Percentiles rank a stretch among this genome's conserved stretches.
Conservation (phyloP, 164 flowering plant genomes). For the Berberis vulgaris region DNA sequence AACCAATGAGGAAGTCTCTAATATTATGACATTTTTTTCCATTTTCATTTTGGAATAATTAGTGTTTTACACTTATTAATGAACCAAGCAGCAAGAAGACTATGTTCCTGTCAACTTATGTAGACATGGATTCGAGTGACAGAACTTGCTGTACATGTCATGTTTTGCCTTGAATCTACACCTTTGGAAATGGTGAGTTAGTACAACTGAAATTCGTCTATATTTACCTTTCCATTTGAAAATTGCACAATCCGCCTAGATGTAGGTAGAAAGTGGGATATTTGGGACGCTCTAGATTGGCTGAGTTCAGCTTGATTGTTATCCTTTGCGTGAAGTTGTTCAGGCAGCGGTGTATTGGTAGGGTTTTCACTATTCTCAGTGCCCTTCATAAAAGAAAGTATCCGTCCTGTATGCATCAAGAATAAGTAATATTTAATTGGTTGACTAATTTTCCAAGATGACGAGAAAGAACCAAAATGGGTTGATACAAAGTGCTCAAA, state of each 20-base stretch:
- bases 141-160: no score
- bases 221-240: slow-evolving; percentile 72
- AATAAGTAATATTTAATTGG: background rate
- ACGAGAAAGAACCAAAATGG: background rate
- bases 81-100: no score
- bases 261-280: slow-evolving; percentile 71
- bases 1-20: no score
- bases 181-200: no score
- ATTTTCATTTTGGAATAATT: no score
- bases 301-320: slow-evolving; percentile 9
- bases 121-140: no score
- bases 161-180: no score
- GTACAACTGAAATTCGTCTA: background rate
- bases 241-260: slow-evolving; percentile 78
- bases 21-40: no score
- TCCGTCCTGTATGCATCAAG: slow-evolving; percentile 50
- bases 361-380: slow-evolving; percentile 20
- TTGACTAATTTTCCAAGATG: background rate
- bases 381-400: slow-evolving; percentile 41
- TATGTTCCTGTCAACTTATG: no score
- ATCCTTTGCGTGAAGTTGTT: slow-evolving; percentile 14
- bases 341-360: slow-evolving; percentile 15
- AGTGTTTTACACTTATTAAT: no score
- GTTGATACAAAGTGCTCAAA: background rate
- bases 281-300: slow-evolving; percentile 22